Conservation (phyloP, 495 filamentous ascomycete genomes). For the Neurospora sp. region DNA sequence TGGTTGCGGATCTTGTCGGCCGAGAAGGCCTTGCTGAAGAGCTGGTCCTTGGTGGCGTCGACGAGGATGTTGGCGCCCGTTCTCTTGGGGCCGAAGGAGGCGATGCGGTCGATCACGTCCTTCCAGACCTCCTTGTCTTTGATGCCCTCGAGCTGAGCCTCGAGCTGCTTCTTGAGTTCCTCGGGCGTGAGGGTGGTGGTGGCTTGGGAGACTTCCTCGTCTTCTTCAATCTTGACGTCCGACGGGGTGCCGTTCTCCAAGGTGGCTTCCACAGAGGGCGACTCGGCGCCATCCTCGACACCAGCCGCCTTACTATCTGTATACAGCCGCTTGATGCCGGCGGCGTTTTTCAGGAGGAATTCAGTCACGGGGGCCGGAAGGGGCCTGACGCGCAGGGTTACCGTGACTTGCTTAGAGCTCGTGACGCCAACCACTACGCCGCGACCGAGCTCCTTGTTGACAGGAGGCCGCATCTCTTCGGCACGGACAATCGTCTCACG, state of each 20-base stretch:
- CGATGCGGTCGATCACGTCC: conserved; percentile 67
- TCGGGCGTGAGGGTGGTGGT: conserved; percentile 50
- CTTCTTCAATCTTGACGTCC: conserved; percentile 29
- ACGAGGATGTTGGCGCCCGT: conserved; percentile 85
- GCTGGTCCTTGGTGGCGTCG: conserved; percentile 63
- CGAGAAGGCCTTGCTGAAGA: conserved; percentile 63
- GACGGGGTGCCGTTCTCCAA: conserved; percentile 33
- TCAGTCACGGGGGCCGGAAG: conserved; percentile 72
- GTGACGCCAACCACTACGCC: conserved; percentile 68
- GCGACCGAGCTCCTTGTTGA: conserved; percentile 77
- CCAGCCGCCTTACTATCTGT: conserved; percentile 43
- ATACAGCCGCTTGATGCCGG: conserved; percentile 70
- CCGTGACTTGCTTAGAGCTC: conserved; percentile 71
- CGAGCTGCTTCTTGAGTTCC: conserved; percentile 68
- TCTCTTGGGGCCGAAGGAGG: conserved; percentile 78
- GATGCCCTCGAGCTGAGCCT: conserved; percentile 47
- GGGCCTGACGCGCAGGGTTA: conserved; percentile 71
- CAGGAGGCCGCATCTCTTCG: conserved; percentile 83
- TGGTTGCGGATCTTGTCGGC: conserved; percentile 29
- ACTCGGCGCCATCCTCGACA: conserved; percentile 22
- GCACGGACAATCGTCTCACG: conserved; percentile 81
- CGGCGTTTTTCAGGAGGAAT: conserved; percentile 70
- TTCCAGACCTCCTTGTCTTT: conserved; percentile 70
- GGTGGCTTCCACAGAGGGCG: conserved; percentile 22
- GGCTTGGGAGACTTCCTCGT: conserved; percentile 38